phyloP scores from a whole-genome alignment of 371 early-diverging fungal genomes.

The Actinomortierella ambigua region DNA sequence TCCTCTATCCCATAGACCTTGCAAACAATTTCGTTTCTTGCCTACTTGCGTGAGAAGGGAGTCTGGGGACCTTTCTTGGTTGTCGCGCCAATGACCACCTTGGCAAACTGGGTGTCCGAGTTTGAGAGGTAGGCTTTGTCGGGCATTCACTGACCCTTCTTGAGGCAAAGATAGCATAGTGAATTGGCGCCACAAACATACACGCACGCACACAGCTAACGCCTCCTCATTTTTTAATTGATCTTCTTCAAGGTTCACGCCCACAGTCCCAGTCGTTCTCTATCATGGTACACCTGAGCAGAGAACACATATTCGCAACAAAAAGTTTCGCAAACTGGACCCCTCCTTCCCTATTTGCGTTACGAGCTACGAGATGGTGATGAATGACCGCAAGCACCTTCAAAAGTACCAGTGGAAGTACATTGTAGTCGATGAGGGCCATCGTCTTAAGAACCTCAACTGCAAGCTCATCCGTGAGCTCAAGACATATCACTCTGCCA shows the following conservation, averaged over 20 bases:
- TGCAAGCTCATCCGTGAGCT: constrained; percentile 89
- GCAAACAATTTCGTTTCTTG: constrained; percentile 95
- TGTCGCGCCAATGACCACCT: constrained; percentile 94
- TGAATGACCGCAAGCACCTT: constrained; percentile 79
- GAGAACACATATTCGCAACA: constrained; percentile 77
- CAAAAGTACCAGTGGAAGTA: constrained; percentile 84
- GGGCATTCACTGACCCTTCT: too few relatives aligned
- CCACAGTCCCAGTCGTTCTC: constrained; percentile 83
- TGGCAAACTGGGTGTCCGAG: constrained; percentile 98
- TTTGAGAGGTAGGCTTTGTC: constrained; percentile 85
- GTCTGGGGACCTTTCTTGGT: constrained; percentile 97
- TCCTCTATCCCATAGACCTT: constrained; percentile 75
- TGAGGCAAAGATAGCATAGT: too few relatives aligned
- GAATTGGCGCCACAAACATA: not conserved
- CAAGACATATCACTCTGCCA: constrained; percentile 81
- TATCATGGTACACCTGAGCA: constrained; percentile 91
- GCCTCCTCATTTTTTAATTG: not conserved
- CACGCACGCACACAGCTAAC: too few relatives aligned
- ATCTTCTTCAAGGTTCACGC: constrained; percentile 70
- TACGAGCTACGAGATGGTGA: constrained; percentile 93
- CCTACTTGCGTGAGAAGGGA: constrained; percentile 78
- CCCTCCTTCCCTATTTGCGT: constrained; percentile 80
- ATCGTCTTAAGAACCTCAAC: constrained; percentile 93
- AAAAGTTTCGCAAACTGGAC: constrained; percentile 59
- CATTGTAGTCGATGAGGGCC: constrained; percentile 96